Percentiles rank a stretch among this genome's conserved stretches.
Conservation (phyloP, 1,284 basidiomycete species). For the Puccinia novopanici region DNA sequence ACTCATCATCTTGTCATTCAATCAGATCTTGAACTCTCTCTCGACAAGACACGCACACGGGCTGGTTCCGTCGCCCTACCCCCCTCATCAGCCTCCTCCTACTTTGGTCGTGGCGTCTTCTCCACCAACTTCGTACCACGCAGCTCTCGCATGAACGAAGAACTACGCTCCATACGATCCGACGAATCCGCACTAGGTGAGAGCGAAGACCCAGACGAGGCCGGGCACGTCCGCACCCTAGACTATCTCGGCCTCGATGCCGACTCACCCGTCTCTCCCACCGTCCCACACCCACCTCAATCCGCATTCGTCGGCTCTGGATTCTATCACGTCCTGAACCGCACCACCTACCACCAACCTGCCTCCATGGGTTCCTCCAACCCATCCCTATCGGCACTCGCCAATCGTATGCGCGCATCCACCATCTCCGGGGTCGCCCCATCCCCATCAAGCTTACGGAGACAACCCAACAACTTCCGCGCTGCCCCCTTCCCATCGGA, state of each 20-base stretch:
- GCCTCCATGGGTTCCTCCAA: not conserved
- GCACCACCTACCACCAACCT: slow-evolving; percentile 1
- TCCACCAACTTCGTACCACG: slow-evolving; percentile 43
- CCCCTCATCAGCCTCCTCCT: slow-evolving; percentile 44
- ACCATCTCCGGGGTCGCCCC: slow-evolving; percentile 46
- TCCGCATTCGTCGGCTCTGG: slow-evolving; percentile 26
- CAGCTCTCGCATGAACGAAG: slow-evolving; percentile 48
- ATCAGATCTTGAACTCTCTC: slow-evolving; percentile 25
- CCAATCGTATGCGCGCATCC: slow-evolving; percentile 38
- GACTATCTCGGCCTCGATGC: slow-evolving; percentile 92
- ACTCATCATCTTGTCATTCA: not conserved
- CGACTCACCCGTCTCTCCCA: slow-evolving; percentile 54
- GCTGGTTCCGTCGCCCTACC: slow-evolving; percentile 48
- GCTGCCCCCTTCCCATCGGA: slow-evolving; percentile 26
- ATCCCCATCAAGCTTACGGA: not conserved
- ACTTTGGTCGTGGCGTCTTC: slow-evolving; percentile 46
- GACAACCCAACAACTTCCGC: slow-evolving; percentile 13
- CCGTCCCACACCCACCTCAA: slow-evolving; percentile 24
- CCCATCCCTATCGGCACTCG: slow-evolving; percentile 24
- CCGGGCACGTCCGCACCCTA: slow-evolving; percentile 86
- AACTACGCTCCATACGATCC: slow-evolving; percentile 29
- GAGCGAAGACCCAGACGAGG: slow-evolving; percentile 65
- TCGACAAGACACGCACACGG: slow-evolving; percentile 45
- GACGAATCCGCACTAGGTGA: slow-evolving; percentile 37
- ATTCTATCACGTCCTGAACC: slow-evolving; percentile 39